Conservation (phyloP, 2,329 filamentous ascomycete genomes). For the Apiospora saccharicola region DNA sequence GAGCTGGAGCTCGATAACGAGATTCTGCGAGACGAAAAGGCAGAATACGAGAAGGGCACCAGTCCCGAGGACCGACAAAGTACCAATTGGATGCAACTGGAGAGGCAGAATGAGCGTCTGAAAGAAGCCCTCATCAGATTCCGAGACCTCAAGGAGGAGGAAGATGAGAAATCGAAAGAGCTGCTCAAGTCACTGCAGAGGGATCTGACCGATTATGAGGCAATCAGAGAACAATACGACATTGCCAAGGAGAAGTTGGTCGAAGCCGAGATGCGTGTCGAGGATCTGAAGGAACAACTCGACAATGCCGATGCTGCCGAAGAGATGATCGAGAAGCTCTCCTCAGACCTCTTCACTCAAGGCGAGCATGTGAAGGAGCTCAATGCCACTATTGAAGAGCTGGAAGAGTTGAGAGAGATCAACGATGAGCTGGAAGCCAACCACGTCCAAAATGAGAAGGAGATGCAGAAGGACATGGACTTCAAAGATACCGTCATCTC, state of each 20-base stretch:
- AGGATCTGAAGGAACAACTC: conserved; percentile 89
- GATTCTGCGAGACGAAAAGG: conserved; percentile 85
- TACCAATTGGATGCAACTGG: conserved; percentile 89
- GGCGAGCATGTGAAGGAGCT: conserved; percentile 85
- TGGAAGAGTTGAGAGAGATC: conserved; percentile 89
- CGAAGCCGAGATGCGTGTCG: conserved; percentile 76
- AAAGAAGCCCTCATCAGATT: conserved; percentile 85
- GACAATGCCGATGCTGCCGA: conserved; percentile 89
- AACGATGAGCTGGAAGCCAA: conserved; percentile 95
- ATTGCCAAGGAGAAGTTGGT: conserved; percentile 75
- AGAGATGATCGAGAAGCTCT: conserved; percentile 92
- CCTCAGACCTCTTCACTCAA: conserved; percentile 84
- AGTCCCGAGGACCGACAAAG: conserved; percentile 86
- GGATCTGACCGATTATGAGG: conserved; percentile 72
- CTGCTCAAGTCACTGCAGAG: conserved; percentile 78
- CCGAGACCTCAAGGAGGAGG: conserved; percentile 85
- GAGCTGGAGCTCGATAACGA: conserved; percentile 90
- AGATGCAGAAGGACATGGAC: conserved; percentile 92
- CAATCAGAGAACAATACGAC: conserved; percentile 73
- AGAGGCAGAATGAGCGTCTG: conserved; percentile 86
- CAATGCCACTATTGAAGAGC: conserved; percentile 81
- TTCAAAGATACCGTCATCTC: conserved; percentile 83
- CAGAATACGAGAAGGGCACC: conserved; percentile 84
- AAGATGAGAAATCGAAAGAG: conserved; percentile 79
- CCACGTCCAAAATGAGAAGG: conserved; percentile 90